Percentiles rank a stretch among this genome's conserved stretches.
These are phyloP conservation scores for Metschnikowia gelsemii DNA, from an alignment of 805 yeast genomes.

Conservation along the genomic window DNA sequence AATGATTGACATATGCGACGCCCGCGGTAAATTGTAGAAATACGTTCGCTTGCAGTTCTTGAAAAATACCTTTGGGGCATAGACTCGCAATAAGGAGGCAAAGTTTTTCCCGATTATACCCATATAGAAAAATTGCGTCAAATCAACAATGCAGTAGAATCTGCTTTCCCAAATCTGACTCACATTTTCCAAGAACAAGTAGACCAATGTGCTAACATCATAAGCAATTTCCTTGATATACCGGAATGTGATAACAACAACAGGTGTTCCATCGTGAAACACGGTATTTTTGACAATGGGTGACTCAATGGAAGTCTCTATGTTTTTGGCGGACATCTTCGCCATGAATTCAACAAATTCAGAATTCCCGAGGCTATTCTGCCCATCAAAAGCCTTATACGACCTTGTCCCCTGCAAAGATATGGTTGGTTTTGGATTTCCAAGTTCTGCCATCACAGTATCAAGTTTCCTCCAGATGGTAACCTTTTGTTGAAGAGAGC, in stretches of 20 bases:
- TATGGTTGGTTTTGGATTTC: slow-evolving; percentile 57
- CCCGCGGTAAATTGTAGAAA: slow-evolving; percentile 49
- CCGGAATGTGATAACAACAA: slow-evolving; percentile 52
- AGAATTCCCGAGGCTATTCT: slow-evolving; percentile 47
- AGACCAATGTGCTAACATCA: slow-evolving; percentile 52
- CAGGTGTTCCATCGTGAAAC: slow-evolving; percentile 71
- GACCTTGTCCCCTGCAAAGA: slow-evolving; percentile 57
- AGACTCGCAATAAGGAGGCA: slow-evolving; percentile 36
- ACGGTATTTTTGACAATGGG: slow-evolving; percentile 61
- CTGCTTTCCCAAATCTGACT: slow-evolving; percentile 71
- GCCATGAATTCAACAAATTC: slow-evolving; percentile 73
- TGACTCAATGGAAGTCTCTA: slow-evolving; percentile 42
- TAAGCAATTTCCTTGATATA: slow-evolving; percentile 34
- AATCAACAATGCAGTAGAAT: slow-evolving; percentile 63
- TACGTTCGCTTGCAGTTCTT: slow-evolving; percentile 54
- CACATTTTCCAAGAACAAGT: slow-evolving; percentile 60
- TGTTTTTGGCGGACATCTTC: slow-evolving; percentile 56
- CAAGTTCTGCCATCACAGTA: slow-evolving; percentile 46
- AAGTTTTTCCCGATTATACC: slow-evolving; percentile 29
- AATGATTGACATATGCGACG: slow-evolving; percentile 23
- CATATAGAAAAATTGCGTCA: slow-evolving; percentile 54
- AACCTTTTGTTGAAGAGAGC: slow-evolving; percentile 25
- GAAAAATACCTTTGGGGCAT: slow-evolving; percentile 53
- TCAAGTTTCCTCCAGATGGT: slow-evolving; percentile 44
- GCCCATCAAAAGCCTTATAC: slow-evolving; percentile 41